A percentile compares a stretch with the other conserved stretches of the same genome.
These are phyloP conservation scores for Gnetum montanum DNA, from an alignment of 75 land plant species.

Conservation along the genomic window DNA sequence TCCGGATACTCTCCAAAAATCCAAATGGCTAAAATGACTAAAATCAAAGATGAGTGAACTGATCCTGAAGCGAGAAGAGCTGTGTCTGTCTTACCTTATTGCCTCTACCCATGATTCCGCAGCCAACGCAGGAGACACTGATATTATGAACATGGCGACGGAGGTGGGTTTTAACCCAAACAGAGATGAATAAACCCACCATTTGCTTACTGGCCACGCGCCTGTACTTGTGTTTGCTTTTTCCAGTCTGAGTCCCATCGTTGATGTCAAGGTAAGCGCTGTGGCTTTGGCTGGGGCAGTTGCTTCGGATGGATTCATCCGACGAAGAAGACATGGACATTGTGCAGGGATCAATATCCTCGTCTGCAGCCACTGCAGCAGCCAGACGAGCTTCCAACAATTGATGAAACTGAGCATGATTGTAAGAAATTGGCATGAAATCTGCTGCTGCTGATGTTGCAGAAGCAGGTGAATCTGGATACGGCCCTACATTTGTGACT, in stretches of 20 bases:
- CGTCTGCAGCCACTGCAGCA: background rate
- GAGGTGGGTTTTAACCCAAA: conserved; percentile 67
- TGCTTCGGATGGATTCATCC: conserved; percentile 8
- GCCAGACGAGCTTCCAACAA: conserved; percentile 6
- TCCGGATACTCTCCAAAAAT: too few relatives aligned
- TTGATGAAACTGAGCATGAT: conserved; percentile 35
- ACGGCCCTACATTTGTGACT: background rate
- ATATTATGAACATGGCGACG: conserved; percentile 30
- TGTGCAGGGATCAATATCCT: too few relatives aligned
- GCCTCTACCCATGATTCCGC: conserved; percentile 86
- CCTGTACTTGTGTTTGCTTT: conserved; percentile 15
- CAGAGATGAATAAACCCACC: conserved; percentile 87
- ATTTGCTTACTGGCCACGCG: conserved; percentile 78
- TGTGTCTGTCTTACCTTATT: conserved; percentile 87
- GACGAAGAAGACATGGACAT: conserved; percentile 20
- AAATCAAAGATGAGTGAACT: too few relatives aligned
- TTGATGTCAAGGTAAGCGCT: background rate
- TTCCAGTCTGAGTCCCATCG: too few relatives aligned
- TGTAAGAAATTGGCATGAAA: conserved; percentile 10
- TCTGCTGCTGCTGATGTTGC: background rate
- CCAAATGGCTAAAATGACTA: too few relatives aligned
- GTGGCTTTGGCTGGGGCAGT: too few relatives aligned
- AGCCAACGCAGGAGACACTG: conserved; percentile 65
- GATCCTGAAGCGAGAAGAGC: too few relatives aligned
- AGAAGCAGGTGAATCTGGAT: background rate